These are phyloP conservation scores for Trichothecium roseum DNA, from an alignment of 2,329 filamentous ascomycete genomes.

Conservation along the genomic window DNA sequence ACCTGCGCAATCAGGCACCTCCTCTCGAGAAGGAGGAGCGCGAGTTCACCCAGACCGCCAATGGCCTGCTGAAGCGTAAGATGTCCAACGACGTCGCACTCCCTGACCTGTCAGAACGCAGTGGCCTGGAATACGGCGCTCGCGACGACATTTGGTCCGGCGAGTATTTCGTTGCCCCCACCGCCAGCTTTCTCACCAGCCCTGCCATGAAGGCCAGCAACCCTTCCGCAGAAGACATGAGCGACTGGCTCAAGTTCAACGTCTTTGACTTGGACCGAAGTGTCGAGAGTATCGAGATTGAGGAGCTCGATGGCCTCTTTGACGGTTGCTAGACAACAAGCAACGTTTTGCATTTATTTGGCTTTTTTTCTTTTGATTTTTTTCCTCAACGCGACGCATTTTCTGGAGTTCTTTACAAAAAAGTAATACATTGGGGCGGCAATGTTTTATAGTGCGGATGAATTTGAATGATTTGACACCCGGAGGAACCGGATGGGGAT, in stretches of 20 bases:
- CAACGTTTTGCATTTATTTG: not conserved
- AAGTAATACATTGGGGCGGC: not conserved
- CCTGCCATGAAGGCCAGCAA: conserved; percentile 36
- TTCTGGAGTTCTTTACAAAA: conserved; percentile 1
- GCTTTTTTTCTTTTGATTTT: conserved; percentile 2
- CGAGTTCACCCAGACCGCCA: conserved; percentile 93
- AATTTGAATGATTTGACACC: not conserved
- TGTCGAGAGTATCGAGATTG: conserved; percentile 82
- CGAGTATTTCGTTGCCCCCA: conserved; percentile 25
- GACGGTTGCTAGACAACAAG: conserved; percentile 51
- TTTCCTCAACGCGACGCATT: conserved; percentile 1
- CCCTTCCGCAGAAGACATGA: conserved; percentile 21
- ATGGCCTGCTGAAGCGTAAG: conserved; percentile 63
- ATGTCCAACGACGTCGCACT: conserved; percentile 31
- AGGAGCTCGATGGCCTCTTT: conserved; percentile 84
- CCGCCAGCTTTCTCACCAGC: conserved; percentile 39
- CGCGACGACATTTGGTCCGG: conserved; percentile 45
- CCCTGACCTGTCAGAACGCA: conserved; percentile 19
- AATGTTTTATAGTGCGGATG: not conserved
- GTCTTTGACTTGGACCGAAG: conserved; percentile 45
- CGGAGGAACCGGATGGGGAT: not conserved
- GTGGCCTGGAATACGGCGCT: conserved; percentile 21
- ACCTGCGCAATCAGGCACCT: conserved; percentile 64
- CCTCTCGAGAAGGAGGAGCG: conserved; percentile 89
- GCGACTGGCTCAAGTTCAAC: conserved; percentile 29